Conservation (phyloP, 176 grass and related monocot genomes). For the Chloris gayana region DNA sequence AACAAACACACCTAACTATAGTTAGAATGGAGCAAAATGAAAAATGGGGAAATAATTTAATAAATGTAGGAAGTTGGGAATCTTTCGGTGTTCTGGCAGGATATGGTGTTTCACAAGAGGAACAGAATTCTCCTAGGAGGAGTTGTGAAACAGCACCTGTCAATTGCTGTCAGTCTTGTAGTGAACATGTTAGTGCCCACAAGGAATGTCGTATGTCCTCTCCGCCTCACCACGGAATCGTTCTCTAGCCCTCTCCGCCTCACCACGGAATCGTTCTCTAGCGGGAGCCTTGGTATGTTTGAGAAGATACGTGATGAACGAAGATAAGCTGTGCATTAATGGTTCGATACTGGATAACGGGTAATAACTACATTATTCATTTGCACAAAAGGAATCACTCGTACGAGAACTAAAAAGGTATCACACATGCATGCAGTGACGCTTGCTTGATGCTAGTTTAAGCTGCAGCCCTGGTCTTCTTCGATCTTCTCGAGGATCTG, state of each 20-base stretch:
- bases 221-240: constrained; percentile 29
- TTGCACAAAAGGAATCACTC: constrained; percentile 31
- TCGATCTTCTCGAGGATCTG: constrained; percentile 71
- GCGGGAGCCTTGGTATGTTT: neutral
- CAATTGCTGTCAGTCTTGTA: constrained; percentile 33
- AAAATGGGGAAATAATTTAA: neutral
- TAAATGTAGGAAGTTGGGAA: neutral
- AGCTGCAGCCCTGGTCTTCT: constrained; percentile 45
- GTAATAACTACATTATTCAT: constrained; percentile 42
- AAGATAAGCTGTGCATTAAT: constrained; percentile 11
- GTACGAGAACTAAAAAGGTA: constrained; percentile 11
- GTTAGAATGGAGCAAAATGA: neutral
- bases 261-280: constrained; percentile 31
- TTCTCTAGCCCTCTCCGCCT: constrained; percentile 32
- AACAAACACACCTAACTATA: no score
- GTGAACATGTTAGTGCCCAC: constrained; percentile 49
- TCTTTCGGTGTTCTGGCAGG: constrained; percentile 39
- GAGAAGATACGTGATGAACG: neutral
- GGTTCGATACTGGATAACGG: constrained; percentile 4
- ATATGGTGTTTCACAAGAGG: constrained; percentile 42
- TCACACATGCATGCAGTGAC: neutral
- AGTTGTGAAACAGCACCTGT: constrained; percentile 29
- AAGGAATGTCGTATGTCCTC: constrained; percentile 41
- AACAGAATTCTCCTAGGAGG: constrained; percentile 37
- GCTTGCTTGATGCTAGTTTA: constrained; percentile 21